phyloP scores from a whole-genome alignment of 768 basidiomycete species.

The Lentinula lateritia region DNA sequence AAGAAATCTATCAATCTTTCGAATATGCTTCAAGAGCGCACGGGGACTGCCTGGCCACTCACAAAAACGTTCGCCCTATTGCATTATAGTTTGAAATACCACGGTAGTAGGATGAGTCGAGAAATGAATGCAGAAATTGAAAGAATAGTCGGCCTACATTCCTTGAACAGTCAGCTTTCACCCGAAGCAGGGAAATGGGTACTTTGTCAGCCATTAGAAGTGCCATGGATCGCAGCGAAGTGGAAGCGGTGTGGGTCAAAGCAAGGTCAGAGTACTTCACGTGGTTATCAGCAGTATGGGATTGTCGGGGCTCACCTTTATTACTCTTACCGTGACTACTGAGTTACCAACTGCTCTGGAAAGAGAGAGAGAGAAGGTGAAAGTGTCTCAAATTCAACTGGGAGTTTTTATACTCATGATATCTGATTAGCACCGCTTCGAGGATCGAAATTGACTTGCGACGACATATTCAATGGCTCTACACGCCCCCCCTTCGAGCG shows the following conservation, averaged over 20 bases:
- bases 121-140: too few species aligned
- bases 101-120: too few species aligned
- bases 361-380: neutral
- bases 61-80: conserved; percentile 4
- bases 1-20: neutral
- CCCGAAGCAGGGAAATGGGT: too few species aligned
- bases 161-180: too few species aligned
- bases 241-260: neutral
- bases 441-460: neutral
- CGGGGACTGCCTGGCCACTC: neutral
- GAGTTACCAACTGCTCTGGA: neutral
- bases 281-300: neutral
- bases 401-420: neutral
- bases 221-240: too few species aligned
- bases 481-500: neutral
- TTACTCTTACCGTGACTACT: neutral
- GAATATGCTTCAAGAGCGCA: neutral
- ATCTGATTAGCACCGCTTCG: neutral
- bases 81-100: too few species aligned
- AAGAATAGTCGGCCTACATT: too few species aligned
- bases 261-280: neutral
- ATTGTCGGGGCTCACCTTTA: neutral
- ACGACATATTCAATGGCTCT: neutral
- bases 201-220: too few species aligned
- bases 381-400: neutral